Base-by-base conservation (phyloP, 1,139 yeast genomes). In the Eremothecium gossypii region DNA sequence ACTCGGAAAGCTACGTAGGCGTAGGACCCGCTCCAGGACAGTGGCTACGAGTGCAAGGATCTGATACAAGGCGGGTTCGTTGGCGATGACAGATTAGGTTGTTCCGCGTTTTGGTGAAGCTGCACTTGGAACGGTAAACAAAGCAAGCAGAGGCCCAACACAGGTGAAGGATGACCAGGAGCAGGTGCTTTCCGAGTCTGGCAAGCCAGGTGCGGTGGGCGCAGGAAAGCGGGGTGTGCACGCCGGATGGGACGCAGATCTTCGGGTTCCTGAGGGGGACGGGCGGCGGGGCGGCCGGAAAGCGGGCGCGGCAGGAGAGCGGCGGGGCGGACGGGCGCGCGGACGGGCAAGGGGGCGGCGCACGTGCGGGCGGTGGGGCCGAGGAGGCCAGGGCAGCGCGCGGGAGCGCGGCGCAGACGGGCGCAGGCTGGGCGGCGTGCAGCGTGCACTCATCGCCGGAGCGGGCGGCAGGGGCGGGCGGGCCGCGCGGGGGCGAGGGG, bases 151-250 rank as follows among this genome's bases (percentile, higher is more conserved):
- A 12, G 31, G 13, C 13, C 13, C 31, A 29, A 6, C 31, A n/a
- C 31, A n/a, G 31, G 13, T 20, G 29, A 34, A 17, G 37, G 20
- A 34, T 34, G 37, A 6, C 37, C 11, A 41, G 27, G 44, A 38
- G 20, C 7, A 41, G 38, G 27, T 39, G 41, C 11, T 41, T 39
- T 23, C 44, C 39, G 11, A 58, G 55, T 39, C 44, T 58, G n/a
- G 46, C 60, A 41, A 50, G 61, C 40, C 61, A 58, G 42, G 58
- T 53, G 41, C 55, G 55, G 45, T 58, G 63, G 63, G 39, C 55
- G 36, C 52, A 49, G 44, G 61, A 55, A 23, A 45, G 57, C 1
- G 39, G 27, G 2, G 27, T 45, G 2, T 46, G 49, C 6, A 45
- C 46, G 28, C 47, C 49, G 26, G 59, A 56, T 36, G 46, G 47